These are phyloP conservation scores for Myochromella boudieri DNA, from an alignment of 768 basidiomycete genomes.

Conservation along the genomic window DNA sequence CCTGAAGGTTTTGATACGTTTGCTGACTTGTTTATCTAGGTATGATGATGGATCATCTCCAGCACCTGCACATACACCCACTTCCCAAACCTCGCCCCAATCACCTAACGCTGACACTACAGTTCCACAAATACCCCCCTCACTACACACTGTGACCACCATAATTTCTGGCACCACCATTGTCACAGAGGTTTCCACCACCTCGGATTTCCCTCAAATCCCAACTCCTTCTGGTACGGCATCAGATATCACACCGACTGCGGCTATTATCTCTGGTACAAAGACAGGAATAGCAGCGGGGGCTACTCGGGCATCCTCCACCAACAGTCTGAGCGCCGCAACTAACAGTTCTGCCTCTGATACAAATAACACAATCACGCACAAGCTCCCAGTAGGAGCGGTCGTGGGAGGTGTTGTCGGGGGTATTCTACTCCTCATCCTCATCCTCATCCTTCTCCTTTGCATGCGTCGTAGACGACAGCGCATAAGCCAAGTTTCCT, in stretches of 20 bases:
- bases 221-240: not conserved
- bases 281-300: not conserved
- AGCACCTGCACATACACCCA: not conserved
- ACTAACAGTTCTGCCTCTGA: not conserved
- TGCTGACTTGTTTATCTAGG: not conserved
- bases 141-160: not conserved
- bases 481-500: not conserved
- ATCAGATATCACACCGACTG: not conserved
- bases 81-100: not conserved
- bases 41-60: not conserved
- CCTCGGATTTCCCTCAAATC: not conserved
- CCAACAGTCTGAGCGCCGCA: too few relatives aligned
- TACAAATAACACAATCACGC: not conserved
- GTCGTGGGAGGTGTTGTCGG: slow-evolving; percentile 15
- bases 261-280: not conserved
- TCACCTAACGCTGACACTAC: not conserved
- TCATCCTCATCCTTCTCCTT: slow-evolving; percentile 4
- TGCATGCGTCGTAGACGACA: slow-evolving; percentile 4
- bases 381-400: slow-evolving; percentile 7
- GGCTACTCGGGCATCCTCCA: not conserved
- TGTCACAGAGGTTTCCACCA: not conserved
- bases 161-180: not conserved
- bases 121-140: not conserved
- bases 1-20: not conserved
- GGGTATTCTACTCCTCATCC: slow-evolving; percentile 2